These are phyloP conservation scores for Saccharomycopsis javanensis DNA, from an alignment of 805 yeast species.

Conservation along the genomic window DNA sequence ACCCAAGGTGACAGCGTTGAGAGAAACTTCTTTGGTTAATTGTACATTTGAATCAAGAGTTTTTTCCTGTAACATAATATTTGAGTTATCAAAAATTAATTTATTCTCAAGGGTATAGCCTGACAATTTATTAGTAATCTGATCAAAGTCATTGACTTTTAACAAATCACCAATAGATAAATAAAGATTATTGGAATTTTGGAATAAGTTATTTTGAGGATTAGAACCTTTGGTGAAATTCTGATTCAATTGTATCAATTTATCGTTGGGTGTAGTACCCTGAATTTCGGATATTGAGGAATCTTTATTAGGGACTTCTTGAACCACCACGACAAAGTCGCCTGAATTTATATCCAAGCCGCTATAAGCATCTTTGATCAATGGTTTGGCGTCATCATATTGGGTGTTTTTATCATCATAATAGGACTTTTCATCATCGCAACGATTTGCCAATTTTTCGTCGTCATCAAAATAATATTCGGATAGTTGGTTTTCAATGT, in stretches of 20 bases:
- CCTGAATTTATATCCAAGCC: background rate
- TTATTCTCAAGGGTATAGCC: background rate
- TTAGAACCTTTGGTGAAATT: background rate
- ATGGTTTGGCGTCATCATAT: too few species aligned
- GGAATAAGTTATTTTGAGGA: background rate
- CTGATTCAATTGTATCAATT: background rate
- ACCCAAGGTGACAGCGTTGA: background rate
- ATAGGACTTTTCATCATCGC: background rate
- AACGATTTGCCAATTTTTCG: background rate
- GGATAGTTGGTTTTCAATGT: background rate
- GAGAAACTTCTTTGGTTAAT: background rate
- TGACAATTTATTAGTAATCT: background rate
- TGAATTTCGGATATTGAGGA: background rate
- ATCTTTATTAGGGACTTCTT: background rate
- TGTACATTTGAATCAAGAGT: too few species aligned
- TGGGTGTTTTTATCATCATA: background rate
- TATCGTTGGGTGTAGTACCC: background rate
- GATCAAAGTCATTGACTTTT: background rate
- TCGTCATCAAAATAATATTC: background rate
- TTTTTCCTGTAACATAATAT: background rate
- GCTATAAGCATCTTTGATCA: background rate
- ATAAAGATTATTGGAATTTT: background rate
- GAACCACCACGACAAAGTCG: background rate
- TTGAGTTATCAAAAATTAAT: background rate
- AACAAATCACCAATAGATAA: background rate